A percentile compares a stretch with the other conserved stretches of the same genome.
phyloP scores from a whole-genome alignment of 495 filamentous ascomycete genomes.

The Terfezia claveryi region DNA sequence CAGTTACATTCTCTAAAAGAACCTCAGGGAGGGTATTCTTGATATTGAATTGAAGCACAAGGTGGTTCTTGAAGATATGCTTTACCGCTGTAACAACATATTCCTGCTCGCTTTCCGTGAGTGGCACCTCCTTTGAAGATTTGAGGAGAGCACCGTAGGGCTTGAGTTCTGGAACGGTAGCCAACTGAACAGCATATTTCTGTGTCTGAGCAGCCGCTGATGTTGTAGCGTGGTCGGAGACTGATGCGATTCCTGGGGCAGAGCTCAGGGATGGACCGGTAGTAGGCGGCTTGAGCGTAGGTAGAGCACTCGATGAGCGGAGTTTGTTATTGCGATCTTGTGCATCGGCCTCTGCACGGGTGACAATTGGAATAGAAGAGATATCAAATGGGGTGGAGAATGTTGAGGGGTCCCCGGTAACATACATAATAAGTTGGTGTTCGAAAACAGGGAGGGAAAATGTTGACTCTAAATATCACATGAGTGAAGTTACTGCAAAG shows the following conservation, averaged over 20 bases:
- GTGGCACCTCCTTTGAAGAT: constrained; percentile 62
- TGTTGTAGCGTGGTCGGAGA: constrained; percentile 57
- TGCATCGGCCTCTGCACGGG: constrained; percentile 87
- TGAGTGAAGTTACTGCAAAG: constrained; percentile 9
- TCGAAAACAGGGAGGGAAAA: constrained; percentile 91
- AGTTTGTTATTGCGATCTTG: constrained; percentile 94
- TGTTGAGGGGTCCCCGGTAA: constrained; percentile 68
- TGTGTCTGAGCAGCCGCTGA: constrained; percentile 4
- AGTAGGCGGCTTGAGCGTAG: constrained; percentile 84
- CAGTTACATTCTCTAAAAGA: constrained; percentile 72
- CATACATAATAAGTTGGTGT: constrained; percentile 94
- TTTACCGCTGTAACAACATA: constrained; percentile 88
- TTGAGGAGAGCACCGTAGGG: constrained; percentile 76
- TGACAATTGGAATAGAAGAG: constrained; percentile 75
- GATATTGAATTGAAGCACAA: constrained; percentile 91
- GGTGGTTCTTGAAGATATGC: constrained; percentile 90
- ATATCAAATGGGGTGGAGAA: constrained; percentile 80
- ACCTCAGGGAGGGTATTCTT: constrained; percentile 91
- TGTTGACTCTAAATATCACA: constrained; percentile 34
- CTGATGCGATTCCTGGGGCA: constrained; percentile 41
- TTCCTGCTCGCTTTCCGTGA: constrained; percentile 93
- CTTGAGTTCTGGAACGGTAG: constrained; percentile 71
- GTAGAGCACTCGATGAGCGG: constrained; percentile 47
- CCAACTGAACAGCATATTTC: constrained; percentile 69
- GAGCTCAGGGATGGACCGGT: constrained; percentile 47